A percentile compares a stretch with the other conserved stretches of the same genome.
Evolutionary conservation across 2,329 filamentous ascomycete genomes (phyloP).

Genomic region (Sporothrix mexicana): DNA sequence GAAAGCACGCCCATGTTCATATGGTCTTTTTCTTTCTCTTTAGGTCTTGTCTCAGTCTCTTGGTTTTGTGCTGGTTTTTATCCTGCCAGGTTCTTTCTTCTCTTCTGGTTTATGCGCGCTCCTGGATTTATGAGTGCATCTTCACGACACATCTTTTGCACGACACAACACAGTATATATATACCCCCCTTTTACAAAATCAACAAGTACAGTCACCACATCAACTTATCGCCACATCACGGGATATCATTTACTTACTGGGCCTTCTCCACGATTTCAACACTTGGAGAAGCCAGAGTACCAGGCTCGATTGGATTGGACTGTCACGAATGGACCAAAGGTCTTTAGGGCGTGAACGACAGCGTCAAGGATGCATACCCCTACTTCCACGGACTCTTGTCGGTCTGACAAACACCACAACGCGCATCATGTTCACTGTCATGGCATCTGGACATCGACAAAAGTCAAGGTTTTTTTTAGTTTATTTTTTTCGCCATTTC

Average conservation of each 20-base stretch:
- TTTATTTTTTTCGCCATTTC: constrained; percentile 21
- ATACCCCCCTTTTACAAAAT: constrained; percentile 16
- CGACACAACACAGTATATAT: constrained; percentile 25
- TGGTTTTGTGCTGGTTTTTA: neutral
- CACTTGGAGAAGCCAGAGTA: neutral
- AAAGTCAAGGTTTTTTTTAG: constrained; percentile 7
- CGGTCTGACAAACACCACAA: neutral
- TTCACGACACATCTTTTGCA: constrained; percentile 20
- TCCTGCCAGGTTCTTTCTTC: neutral
- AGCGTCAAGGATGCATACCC: neutral
- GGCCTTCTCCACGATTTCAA: constrained; percentile 20
- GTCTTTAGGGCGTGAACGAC: neutral
- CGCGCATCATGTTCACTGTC: neutral
- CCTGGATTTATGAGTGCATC: neutral
- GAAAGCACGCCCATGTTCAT: neutral
- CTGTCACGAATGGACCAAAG: neutral
- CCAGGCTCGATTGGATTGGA: neutral
- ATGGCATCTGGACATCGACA: neutral
- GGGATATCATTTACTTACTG: neutral
- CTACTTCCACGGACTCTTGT: neutral
- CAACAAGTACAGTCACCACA: constrained; percentile 6
- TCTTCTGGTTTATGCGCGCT: neutral
- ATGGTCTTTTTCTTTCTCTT: neutral
- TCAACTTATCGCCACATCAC: neutral
- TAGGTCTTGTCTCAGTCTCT: neutral